Evolutionary conservation across 495 filamentous ascomycete species (phyloP).

Genomic region (Darksidea phi): DNA sequence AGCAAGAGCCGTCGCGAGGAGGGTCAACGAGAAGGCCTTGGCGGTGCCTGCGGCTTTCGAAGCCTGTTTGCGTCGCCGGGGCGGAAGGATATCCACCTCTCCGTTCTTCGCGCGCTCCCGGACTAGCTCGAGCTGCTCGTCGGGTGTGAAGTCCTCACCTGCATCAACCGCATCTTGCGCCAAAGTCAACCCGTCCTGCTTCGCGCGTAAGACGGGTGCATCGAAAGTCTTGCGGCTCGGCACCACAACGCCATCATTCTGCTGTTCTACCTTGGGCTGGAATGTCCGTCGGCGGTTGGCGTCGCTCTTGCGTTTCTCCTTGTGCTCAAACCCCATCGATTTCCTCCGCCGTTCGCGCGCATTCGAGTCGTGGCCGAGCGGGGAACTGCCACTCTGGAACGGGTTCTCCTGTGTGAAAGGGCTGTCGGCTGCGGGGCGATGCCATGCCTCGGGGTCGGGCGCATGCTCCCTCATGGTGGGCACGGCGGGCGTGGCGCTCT

Average conservation of each 20-base stretch:
- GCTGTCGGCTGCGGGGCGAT: slow-evolving; percentile 46
- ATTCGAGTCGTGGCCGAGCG: slow-evolving; percentile 44
- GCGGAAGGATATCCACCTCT: slow-evolving; percentile 40
- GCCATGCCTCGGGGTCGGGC: slow-evolving; percentile 29
- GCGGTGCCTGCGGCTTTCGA: slow-evolving; percentile 35
- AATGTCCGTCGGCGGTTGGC: slow-evolving; percentile 47
- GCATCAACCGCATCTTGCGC: slow-evolving; percentile 48
- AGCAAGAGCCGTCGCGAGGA: slow-evolving; percentile 65
- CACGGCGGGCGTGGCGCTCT: slow-evolving; percentile 53
- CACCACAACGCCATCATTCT: slow-evolving; percentile 44
- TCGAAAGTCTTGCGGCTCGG: slow-evolving; percentile 49
- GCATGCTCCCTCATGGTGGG: slow-evolving; percentile 48
- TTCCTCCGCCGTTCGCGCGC: slow-evolving; percentile 48
- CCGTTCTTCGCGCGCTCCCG: slow-evolving; percentile 56
- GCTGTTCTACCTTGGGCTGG: slow-evolving; percentile 37
- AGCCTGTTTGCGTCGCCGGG: slow-evolving; percentile 31
- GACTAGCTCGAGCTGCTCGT: slow-evolving; percentile 75
- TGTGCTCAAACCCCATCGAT: slow-evolving; percentile 38
- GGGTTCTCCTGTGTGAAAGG: slow-evolving; percentile 88
- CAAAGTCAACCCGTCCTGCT: slow-evolving; percentile 48
- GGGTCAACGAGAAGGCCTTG: slow-evolving; percentile 47
- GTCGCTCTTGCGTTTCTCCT: slow-evolving; percentile 50
- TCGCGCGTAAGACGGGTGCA: slow-evolving; percentile 35
- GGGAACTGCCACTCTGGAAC: slow-evolving; percentile 82
- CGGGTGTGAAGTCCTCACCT: slow-evolving; percentile 91